These are phyloP conservation scores for Phialemoniopsis sp. DNA, from an alignment of 2,329 filamentous ascomycete genomes.

Conservation along the genomic window DNA sequence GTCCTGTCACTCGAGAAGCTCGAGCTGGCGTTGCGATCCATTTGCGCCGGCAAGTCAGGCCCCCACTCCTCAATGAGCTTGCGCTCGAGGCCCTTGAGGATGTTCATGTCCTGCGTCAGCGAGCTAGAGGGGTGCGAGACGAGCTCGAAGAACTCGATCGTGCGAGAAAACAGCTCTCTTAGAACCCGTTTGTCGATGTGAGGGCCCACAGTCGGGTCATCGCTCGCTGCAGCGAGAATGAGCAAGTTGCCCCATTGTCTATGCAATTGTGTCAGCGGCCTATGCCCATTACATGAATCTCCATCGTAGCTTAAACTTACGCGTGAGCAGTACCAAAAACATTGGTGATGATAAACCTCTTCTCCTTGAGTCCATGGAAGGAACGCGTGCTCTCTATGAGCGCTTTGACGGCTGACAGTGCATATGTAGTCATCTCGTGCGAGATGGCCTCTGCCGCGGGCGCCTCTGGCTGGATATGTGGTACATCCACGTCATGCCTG, in stretches of 20 bases:
- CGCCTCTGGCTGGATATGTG: constrained; percentile 25
- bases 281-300: no score
- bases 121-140: constrained; percentile 72
- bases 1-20: constrained; percentile 2
- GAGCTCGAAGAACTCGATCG: constrained; percentile 70
- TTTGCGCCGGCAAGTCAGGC: neutral
- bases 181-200: constrained; percentile 56
- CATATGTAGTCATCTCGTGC: constrained; percentile 46
- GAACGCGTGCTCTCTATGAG: constrained; percentile 82
- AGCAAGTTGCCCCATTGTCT: constrained; percentile 97
- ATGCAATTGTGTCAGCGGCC: neutral
- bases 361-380: constrained; percentile 62
- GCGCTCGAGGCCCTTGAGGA: constrained; percentile 57
- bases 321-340: constrained; percentile 94
- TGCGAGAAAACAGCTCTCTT: constrained; percentile 61
- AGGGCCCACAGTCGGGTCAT: constrained; percentile 55
- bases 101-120: constrained; percentile 68
- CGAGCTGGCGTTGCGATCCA: constrained; percentile 1
- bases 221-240: constrained; percentile 79
- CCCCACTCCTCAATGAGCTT: constrained; percentile 24
- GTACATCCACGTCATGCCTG: constrained; percentile 13
- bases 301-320: no score
- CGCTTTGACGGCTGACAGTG: constrained; percentile 62
- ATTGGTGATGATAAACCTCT: constrained; percentile 84
- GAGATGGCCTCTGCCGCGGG: constrained; percentile 34